Base-by-base conservation (phyloP, 495 filamentous ascomycete genomes). In the Bacidia gigantensis region DNA sequence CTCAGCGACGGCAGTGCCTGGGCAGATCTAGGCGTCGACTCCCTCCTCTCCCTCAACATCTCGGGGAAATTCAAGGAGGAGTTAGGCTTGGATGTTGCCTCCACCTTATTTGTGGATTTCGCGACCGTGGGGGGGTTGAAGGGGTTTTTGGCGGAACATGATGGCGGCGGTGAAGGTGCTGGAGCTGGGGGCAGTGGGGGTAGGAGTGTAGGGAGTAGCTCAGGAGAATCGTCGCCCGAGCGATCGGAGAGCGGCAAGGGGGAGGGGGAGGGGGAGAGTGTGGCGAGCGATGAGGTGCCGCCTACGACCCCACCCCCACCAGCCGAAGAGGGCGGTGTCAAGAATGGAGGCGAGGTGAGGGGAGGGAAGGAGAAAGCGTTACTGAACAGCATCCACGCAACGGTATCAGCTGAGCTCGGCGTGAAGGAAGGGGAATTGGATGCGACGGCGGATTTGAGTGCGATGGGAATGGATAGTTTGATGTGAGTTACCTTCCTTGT, bases 1-100 rank as follows among this genome's bases (percentile, higher is more conserved):
- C 50, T 70, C 11, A 49, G 26, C 3, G 60, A 67, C 23, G 57
- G 65, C 38, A 51, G 47, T 1, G 62, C 46, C 1, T 65, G 77
- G 43, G 62, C 62, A 5, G 69, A 73, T 40, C 44, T 79, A 24
- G 77, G 77, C 0, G 59, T 77, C 53, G 74, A 80, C 57, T 76
- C 73, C 2, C 64, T 80, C 3, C 54, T 78, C 49, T 62, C 66
- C 2, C 61, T 80, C 21, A 66, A 63, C 20, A 69, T 77, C 25
- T 49, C 64, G 18, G 60, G 56, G 0, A 63, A 61, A 46, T 63
- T 74, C 26, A 56, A 62, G 1, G 66, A 71, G 49, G 63, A 64
- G 25, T 57, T 70, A 0, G 61, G 59, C 14, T 21, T 72, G 11
- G 65, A 71, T 2, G 25, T 72, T 3, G 51, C 62, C 3, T 54